Base-by-base conservation (phyloP, 1,284 basidiomycete species). In the Mycosarcoma maydis region DNA sequence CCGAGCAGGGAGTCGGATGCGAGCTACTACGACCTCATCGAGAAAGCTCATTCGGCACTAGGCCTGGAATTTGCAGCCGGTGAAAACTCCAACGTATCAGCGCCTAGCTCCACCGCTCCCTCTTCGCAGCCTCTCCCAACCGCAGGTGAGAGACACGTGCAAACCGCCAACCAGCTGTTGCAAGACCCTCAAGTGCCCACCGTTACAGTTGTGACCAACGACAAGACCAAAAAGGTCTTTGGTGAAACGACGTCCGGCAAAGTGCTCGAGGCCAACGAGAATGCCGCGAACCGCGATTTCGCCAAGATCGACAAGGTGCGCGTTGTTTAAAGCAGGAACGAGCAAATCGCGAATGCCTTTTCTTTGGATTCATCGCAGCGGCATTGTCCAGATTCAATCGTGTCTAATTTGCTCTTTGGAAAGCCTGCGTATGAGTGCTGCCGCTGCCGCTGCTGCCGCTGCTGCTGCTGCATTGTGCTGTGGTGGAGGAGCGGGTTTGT, bases 1-100 rank as follows among this genome's bases (percentile, higher is more conserved):
- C 74, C 74, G 22, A 46, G 54, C 5, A 62, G 57, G 3, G 57
- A 71, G 11, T 37, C 42, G 23, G 74, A 76, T 43, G 56, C 57
- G n/a, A 61, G 41, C 39, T 75, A 76, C 55, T 64, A 55, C 44
- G 51, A 57, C 24, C 45, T 76, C 27, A 50, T 76, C 50, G 57
- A 75, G 20, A 54, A 65, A 24, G 66, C 68, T 1, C 64, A 76
- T 42, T 42, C 58, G 26, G 74, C 62, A 3, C 43, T 76, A 13
- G 74, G 74, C 2, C 53, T 72, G 5, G 45, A 49, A 24, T 66
- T 72, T 17, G 53, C 53, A 20, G 52, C 57, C 0, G 68, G 68
- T 3, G 57, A 66, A 47, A 54, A 71, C 36, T 53, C 61, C 13
- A 22, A 19, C 6, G 48, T 24, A 7, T 22, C 43, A 9, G 54